Evolutionary conservation across 768 basidiomycete species (phyloP), one percentile per base, ranked within the genome.

Genomic region (Ramaria sp.): DNA sequence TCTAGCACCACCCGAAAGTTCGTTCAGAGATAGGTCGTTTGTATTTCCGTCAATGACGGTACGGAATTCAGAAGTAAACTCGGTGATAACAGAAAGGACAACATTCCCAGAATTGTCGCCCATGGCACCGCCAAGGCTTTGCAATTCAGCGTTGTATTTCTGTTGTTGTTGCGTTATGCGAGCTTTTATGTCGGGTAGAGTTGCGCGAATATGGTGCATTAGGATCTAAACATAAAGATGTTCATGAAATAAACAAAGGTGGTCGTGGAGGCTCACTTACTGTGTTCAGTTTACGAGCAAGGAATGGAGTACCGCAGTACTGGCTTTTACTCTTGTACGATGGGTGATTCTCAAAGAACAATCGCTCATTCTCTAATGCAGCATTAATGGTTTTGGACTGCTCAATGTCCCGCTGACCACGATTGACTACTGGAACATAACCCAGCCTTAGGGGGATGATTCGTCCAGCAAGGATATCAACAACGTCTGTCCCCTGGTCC

Each of bases 391-490:
- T 69, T 68, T 95, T 96, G 60, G 81, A 81, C 12, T 75, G 71
- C 59, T 99, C 96, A 60, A 99, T 99, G 68, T 99, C 96, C 47
- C 93, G 83, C 66, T 98, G 96, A 36, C 95, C 94, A 66, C 96
- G 83, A 69, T 99, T 99, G 63, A 99, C 96, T 8, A 99, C 96
- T 9, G 96, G 96, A 3, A 98, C 96, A 65, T 98, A 99, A 50
- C 96, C 96, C 39, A 99, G 71, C 56, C 96, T 85, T 36, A 99
- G 78, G 48, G 95, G 96, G 64, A 98, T 97, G 61, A 99, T 82
- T 48, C 96, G 83, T 8, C 96, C 95, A 3, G 96, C 96, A 47
- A 99, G 81, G 66, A 99, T 98, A 68, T 99, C 96, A 27, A 99
- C 93, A 34, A 99, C 96, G 67, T 99, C 95, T 5, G 95, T 98